Conservation (phyloP, 257 asterid genomes). For the Solanum appendiculatum region DNA sequence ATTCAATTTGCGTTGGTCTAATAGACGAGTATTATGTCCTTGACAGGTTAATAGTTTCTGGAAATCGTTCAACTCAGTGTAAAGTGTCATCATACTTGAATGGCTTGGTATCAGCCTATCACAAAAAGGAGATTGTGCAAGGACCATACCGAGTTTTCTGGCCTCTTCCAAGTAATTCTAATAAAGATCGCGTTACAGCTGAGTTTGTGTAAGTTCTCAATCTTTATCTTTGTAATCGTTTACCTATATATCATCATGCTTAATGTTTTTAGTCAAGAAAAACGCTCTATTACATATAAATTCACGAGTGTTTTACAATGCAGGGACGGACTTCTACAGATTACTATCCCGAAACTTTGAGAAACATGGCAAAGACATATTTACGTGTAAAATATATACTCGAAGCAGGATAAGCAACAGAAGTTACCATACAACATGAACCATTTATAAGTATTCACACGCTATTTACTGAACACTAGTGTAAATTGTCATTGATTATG, state of each 20-base stretch:
- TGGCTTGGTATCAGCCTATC: slow-evolving; percentile 31
- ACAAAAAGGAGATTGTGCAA: slow-evolving; percentile 46
- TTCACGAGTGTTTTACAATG: slow-evolving; percentile 2
- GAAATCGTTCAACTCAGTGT: slow-evolving; percentile 36
- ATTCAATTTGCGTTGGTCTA: not conserved
- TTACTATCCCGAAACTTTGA: slow-evolving; percentile 48
- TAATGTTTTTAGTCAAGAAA: not conserved
- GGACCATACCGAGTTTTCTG: slow-evolving; percentile 65
- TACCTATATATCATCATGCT: not conserved
- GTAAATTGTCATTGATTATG: not conserved
- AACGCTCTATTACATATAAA: not conserved
- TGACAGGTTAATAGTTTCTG: slow-evolving; percentile 57
- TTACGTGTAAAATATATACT: slow-evolving; percentile 4
- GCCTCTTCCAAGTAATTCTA: slow-evolving; percentile 64
- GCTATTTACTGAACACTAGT: not conserved
- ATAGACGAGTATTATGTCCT: not conserved
- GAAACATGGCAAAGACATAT: slow-evolving; percentile 35
- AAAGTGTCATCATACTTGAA: slow-evolving; percentile 11
- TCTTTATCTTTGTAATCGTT: not conserved
- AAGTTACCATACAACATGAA: not conserved
- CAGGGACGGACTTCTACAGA: slow-evolving; percentile 67
- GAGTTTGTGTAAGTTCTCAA: slow-evolving; percentile 54
- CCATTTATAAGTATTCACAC: not conserved
- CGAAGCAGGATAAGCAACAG: not conserved
- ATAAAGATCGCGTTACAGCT: slow-evolving; percentile 55